Conservation (phyloP, 306 rosid genomes). For the Oemleria cerasiformis region DNA sequence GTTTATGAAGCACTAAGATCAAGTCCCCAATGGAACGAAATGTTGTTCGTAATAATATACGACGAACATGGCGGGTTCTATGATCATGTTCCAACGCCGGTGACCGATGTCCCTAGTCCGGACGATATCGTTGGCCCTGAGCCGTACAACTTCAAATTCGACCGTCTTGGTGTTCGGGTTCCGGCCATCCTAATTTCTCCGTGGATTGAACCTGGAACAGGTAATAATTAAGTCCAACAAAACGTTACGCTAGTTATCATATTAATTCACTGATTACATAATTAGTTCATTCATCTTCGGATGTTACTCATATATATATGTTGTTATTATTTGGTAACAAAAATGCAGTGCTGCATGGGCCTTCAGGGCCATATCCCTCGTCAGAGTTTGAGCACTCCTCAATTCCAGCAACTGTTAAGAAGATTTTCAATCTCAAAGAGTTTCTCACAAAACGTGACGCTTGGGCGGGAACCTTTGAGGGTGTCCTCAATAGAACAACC, state of each 20-base stretch:
- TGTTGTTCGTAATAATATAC: slow-evolving; percentile 52
- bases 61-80: slow-evolving; percentile 86
- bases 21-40: slow-evolving; percentile 83
- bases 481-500: slow-evolving; percentile 28
- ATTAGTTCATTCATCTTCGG: no score
- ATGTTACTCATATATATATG: no score
- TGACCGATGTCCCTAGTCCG: slow-evolving; percentile 55
- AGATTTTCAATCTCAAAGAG: slow-evolving; percentile 50
- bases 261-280: no score
- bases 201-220: slow-evolving; percentile 65
- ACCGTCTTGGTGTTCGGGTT: slow-evolving; percentile 72
- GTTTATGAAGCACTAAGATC: slow-evolving; percentile 63
- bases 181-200: slow-evolving; percentile 64
- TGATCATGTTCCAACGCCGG: slow-evolving; percentile 70
- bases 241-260: no score
- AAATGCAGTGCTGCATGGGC: slow-evolving; percentile 49
- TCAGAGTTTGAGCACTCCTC: slow-evolving; percentile 75
- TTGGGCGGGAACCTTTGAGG: slow-evolving; percentile 51
- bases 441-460: slow-evolving; percentile 61
- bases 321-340: neutral
- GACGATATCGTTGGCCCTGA: slow-evolving; percentile 51
- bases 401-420: slow-evolving; percentile 56
- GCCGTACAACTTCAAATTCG: slow-evolving; percentile 49
- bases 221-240: slow-evolving; percentile 25
- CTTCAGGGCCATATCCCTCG: slow-evolving; percentile 51